Conservation (phyloP, 148 eudicot species). For the Camellia lanceoleosa region DNA sequence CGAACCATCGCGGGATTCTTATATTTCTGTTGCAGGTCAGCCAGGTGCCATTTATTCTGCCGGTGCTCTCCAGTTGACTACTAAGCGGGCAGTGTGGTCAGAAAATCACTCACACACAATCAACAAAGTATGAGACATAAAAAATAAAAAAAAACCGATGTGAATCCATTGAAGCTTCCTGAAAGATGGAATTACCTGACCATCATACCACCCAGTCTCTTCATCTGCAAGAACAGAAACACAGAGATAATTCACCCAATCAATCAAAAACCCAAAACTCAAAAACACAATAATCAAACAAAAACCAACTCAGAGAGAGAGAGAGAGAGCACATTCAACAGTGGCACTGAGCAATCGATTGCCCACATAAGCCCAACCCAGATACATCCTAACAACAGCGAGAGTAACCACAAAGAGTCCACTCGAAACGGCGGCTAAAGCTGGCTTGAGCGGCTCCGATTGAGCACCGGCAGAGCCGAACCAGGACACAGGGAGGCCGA, state of each 20-base stretch:
- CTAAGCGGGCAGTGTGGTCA: no score
- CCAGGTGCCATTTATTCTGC: no score
- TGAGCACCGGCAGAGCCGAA: slow-evolving; percentile 57
- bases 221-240: slow-evolving; percentile 56
- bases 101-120: no score
- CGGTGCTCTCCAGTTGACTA: no score
- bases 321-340: slow-evolving; percentile 60
- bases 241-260: background rate
- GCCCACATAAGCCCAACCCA: slow-evolving; percentile 99
- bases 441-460: slow-evolving; percentile 52
- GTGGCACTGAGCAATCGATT: slow-evolving; percentile 96
- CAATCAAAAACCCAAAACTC: slow-evolving; percentile 10
- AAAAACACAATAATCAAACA: background rate
- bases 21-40: no score
- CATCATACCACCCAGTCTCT: slow-evolving; percentile 99
- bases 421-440: slow-evolving; percentile 52
- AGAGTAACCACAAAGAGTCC: slow-evolving; percentile 66
- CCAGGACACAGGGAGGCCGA: slow-evolving; percentile 86
- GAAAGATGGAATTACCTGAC: slow-evolving; percentile 57
- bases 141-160: background rate
- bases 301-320: background rate
- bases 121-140: background rate
- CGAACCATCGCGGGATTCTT: no score
- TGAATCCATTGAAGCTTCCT: background rate
- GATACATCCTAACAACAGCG: slow-evolving; percentile 85